phyloP scores from a whole-genome alignment of 2,329 filamentous ascomycete species.

The Trichoderma aggressivum region DNA sequence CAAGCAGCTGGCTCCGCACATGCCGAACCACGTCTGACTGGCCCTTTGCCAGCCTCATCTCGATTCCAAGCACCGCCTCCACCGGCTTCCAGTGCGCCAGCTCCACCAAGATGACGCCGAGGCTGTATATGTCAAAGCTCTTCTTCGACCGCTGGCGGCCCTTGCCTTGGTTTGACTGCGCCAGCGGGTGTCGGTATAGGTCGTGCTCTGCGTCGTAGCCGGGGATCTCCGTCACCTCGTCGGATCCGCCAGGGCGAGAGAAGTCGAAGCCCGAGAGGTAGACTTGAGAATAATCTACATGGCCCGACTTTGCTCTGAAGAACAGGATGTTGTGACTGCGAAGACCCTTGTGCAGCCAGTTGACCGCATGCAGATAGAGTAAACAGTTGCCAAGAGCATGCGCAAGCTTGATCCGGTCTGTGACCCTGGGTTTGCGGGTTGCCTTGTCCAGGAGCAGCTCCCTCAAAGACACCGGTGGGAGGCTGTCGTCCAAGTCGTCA shows the following conservation, averaged over 20 bases:
- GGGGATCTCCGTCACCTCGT: conserved; percentile 50
- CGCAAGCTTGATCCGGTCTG: conserved; percentile 49
- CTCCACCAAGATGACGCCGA: conserved; percentile 52
- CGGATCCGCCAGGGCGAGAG: conserved; percentile 46
- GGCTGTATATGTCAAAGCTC: conserved; percentile 50
- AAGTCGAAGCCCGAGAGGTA: conserved; percentile 55
- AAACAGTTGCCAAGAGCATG: conserved; percentile 51
- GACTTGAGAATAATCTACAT: conserved; percentile 39
- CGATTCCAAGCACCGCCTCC: conserved; percentile 41
- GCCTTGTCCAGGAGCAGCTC: conserved; percentile 40
- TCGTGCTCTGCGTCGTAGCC: conserved; percentile 44
- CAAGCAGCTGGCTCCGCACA: conserved; percentile 35
- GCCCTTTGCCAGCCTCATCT: conserved; percentile 33
- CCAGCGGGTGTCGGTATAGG: conserved; percentile 48
- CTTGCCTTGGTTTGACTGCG: conserved; percentile 36
- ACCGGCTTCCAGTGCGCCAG: conserved; percentile 52
- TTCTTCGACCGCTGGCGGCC: conserved; percentile 42
- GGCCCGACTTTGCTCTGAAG: conserved; percentile 35
- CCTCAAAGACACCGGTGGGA: conserved; percentile 46
- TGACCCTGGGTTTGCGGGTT: conserved; percentile 46
- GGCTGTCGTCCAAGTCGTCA: conserved; percentile 33
- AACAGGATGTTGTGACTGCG: conserved; percentile 53
- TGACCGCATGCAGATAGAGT: conserved; percentile 52
- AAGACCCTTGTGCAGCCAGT: conserved; percentile 59
- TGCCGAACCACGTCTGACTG: conserved; percentile 37